Base-by-base conservation (phyloP, 2,329 filamentous ascomycete genomes). In the Pseudogymnoascus sp. region DNA sequence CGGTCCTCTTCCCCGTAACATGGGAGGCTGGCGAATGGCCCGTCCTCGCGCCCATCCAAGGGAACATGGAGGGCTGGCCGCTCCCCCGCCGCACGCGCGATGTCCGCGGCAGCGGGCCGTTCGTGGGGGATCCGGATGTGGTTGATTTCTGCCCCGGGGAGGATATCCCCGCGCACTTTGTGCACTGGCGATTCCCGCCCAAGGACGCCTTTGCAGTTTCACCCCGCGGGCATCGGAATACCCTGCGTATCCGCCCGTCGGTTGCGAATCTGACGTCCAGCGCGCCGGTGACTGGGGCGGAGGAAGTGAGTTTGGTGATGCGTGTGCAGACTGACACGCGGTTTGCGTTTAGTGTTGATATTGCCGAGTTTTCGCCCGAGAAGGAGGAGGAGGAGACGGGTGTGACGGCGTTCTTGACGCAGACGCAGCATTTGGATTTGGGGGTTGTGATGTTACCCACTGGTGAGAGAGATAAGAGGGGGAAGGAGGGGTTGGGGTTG, bases 121-220 rank as follows among this genome's bases (percentile, higher is more conserved):
- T 74, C 65, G 77, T 77, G 62, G 69, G 72, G 6, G 75, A 75
- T 13, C 74, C 75, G 1, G 81, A 84, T 66, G 65, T 69, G 7
- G 72, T 81, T 50, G 75, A 78, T 29, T 85, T 86, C 68, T 65
- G 72, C 10, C 74, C 77, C 0, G 74, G 74, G 0, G 75, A 75
- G 0, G 66, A 68, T 0, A 70, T 86, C 0, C 83, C 83, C 1
- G 74, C 75, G 0, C 81, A 86, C 67, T 82, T 86, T 65, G 77
- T 82, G 1, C 76, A 83, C 74, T 85, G 83, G 76, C 76, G 85
- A 2, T 81, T 78, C 11, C 83, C 82, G 1, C 74, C 77, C 21
- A 68, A 75, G 0, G 73, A 71, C 59, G 77, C 74, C 64, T 87
- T 79, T 74, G 74, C 70, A 0, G 66, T 80, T 13, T 85, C 79